phyloP scores from a whole-genome alignment of 164 flowering plant species.

The Liquidambar formosana region DNA sequence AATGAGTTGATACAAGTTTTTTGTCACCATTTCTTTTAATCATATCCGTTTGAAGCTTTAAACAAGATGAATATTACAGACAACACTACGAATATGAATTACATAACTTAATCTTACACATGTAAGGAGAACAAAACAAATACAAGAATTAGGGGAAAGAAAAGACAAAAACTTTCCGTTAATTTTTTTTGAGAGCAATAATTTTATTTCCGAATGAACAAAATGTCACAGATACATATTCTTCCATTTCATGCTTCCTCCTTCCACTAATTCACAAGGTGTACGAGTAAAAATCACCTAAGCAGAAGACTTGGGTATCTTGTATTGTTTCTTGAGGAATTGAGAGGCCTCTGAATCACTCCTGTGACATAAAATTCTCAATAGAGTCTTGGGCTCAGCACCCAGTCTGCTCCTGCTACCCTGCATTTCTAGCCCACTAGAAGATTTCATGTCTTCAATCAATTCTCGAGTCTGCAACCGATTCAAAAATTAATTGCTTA shows the following conservation, averaged over 20 bases:
- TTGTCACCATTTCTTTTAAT: too few species aligned
- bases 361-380: constrained; percentile 88
- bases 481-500: not conserved
- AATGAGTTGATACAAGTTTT: too few species aligned
- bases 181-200: not conserved
- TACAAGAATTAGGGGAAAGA: not conserved
- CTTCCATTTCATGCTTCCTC: not conserved
- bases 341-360: constrained; percentile 89
- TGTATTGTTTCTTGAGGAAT: constrained; percentile 93
- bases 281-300: constrained; percentile 21
- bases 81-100: too few species aligned
- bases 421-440: constrained; percentile 54
- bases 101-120: too few species aligned
- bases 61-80: too few species aligned
- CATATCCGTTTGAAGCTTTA: too few species aligned
- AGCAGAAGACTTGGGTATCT: constrained; percentile 78
- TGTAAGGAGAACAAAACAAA: too few species aligned
- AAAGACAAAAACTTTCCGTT: not conserved
- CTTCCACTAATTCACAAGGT: not conserved
- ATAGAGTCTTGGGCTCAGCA: constrained; percentile 63
- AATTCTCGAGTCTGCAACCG: constrained; percentile 80
- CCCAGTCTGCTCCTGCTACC: constrained; percentile 69
- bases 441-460: constrained; percentile 78
- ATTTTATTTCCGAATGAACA: not conserved
- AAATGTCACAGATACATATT: not conserved